Evolutionary conservation across 805 yeast genomes (phyloP).

Genomic region (Grigorovia transvaalensis): DNA sequence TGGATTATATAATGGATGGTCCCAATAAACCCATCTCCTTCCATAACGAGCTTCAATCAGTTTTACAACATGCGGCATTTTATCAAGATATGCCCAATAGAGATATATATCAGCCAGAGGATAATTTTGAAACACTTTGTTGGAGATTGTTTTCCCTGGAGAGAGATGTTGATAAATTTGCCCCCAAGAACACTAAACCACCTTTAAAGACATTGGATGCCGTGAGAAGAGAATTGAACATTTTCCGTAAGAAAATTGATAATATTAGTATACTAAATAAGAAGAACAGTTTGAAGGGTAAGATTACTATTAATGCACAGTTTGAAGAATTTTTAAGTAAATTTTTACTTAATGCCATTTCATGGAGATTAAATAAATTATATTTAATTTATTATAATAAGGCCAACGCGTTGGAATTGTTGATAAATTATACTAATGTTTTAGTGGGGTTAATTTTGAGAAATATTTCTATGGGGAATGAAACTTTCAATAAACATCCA

Average conservation of each 20-base stretch:
- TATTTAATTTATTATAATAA: constrained; percentile 16
- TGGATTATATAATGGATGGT: constrained; percentile 21
- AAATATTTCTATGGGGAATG: constrained; percentile 9
- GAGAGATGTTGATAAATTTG: constrained; percentile 23
- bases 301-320: constrained; percentile 9
- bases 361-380: constrained; percentile 23
- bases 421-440: constrained; percentile 12
- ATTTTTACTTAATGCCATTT: constrained; percentile 12
- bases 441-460: constrained; percentile 15
- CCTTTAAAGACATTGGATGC: constrained; percentile 24
- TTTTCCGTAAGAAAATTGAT: constrained; percentile 11
- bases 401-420: constrained; percentile 10
- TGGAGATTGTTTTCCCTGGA: constrained; percentile 27
- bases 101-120: constrained; percentile 22
- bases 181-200: constrained; percentile 14
- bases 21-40: constrained; percentile 14
- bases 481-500: constrained; percentile 18
- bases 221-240: constrained; percentile 15
- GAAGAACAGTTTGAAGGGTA: constrained; percentile 5
- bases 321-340: constrained; percentile 19
- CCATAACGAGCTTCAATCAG: constrained; percentile 20
- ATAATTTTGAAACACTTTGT: constrained; percentile 19
- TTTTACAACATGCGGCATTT: constrained; percentile 22
- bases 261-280: not conserved
- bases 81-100: constrained; percentile 16